A percentile compares a stretch with the other conserved stretches of the same genome.
Conservation (phyloP, 805 yeast genomes). For the Saccharomycopsis fermentans region DNA sequence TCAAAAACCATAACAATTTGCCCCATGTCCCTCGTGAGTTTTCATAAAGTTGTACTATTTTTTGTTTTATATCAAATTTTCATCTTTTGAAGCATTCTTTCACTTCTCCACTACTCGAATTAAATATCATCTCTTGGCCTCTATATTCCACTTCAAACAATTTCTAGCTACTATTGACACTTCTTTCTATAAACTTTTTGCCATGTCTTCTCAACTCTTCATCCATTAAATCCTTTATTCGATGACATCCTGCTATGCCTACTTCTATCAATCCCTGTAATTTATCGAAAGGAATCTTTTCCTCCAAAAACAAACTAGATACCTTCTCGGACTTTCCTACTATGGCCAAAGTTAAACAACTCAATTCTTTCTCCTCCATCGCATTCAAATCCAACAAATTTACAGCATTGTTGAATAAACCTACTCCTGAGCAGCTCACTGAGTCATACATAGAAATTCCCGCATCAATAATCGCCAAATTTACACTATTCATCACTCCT, state of each 20-base stretch:
- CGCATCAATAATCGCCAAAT: conserved; percentile 87
- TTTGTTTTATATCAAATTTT: too few species aligned
- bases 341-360: conserved; percentile 72
- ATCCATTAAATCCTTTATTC: conserved; percentile 79
- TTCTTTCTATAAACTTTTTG: conserved; percentile 21
- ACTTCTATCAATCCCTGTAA: conserved; percentile 67
- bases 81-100: too few species aligned
- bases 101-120: too few species aligned
- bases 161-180: not conserved
- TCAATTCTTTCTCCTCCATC: conserved; percentile 75
- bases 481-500: conserved; percentile 71
- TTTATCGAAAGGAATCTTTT: conserved; percentile 73
- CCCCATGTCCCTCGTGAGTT: too few species aligned
- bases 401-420: conserved; percentile 58
- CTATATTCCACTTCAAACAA: not conserved
- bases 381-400: conserved; percentile 77
- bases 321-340: conserved; percentile 76
- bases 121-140: too few species aligned
- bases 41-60: too few species aligned
- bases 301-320: conserved; percentile 68
- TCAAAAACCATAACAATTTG: too few species aligned
- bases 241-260: conserved; percentile 80
- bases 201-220: conserved; percentile 72
- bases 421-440: conserved; percentile 71
- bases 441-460: conserved; percentile 92